Base-by-base conservation (phyloP, 2,329 filamentous ascomycete species). In the Aspergillus ibericus region DNA sequence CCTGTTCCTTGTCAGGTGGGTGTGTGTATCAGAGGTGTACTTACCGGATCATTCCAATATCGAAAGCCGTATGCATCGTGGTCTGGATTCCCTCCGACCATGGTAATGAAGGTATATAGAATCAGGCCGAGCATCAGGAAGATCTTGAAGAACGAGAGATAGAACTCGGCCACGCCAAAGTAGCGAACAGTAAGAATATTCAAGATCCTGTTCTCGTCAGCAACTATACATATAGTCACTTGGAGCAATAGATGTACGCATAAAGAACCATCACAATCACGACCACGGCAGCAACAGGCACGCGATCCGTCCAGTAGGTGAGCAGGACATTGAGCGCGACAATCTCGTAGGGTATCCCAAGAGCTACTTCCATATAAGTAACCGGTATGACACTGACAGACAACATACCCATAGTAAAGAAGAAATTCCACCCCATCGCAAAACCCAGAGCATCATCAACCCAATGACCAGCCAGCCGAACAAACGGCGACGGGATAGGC, bases 11-110 rank as follows among this genome's bases (percentile, higher is more conserved):
- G 16, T 16, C 42, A 22, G 7, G 4, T 9, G 6, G 5, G 12
- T 6, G 7, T n/a, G 3, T 38, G 1, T 5, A 3, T 13, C 4
- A 18, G 35, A 4, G 15, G n/a, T 8, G 22, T 20, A 60, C 60
- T 1, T 22, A 68, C 88, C 0, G 89, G 88, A 27, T 78, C 62
- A 5, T 67, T 72, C 78, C 86, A 89, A 67, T 86, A 84, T 15
- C 86, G 82, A 69, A 92, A 92, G 0, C 89, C 89, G 61, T 90
- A 89, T 0, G 81, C 78, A 65, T 91, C 87, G 52, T 84, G 79
- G 0, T 84, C 71, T 0, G 91, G 90, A 66, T 93, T 93, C 1
- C 88, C 91, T 7, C 90, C 91, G 0, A 93, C 78, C 87, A 93
- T 92, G 58, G 88, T 86, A 60, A 95, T 80, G 66, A 95, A 90